phyloP scores from a whole-genome alignment of 495 filamentous ascomycete genomes.

The Glonium stellatum region DNA sequence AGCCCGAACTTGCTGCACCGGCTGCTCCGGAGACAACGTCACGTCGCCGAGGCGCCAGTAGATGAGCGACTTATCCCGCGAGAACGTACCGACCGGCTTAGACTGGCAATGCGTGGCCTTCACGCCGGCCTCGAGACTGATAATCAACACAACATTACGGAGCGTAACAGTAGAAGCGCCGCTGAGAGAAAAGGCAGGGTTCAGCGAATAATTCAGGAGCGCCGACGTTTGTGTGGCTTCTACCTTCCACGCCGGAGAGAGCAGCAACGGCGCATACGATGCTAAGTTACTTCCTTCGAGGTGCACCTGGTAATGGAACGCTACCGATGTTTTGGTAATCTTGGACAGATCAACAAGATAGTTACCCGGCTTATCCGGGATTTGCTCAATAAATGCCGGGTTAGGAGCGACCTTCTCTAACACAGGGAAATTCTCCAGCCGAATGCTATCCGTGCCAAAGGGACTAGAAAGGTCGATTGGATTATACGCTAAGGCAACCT shows the following conservation, averaged over 20 bases:
- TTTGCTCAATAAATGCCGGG: constrained; percentile 72
- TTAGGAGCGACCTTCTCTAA: constrained; percentile 95
- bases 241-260: constrained; percentile 76
- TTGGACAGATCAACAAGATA: constrained; percentile 67
- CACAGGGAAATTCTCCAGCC: constrained; percentile 82
- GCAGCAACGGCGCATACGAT: constrained; percentile 66
- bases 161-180: constrained; percentile 50
- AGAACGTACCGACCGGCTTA: constrained; percentile 70
- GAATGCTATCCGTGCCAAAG: constrained; percentile 60
- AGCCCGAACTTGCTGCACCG: constrained; percentile 64
- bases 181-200: constrained; percentile 54
- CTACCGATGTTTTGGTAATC: constrained; percentile 67
- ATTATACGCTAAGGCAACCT: constrained; percentile 85
- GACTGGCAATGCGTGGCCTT: constrained; percentile 56
- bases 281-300: constrained; percentile 55
- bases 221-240: constrained; percentile 76
- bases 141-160: constrained; percentile 73
- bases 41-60: constrained; percentile 87
- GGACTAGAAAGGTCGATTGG: constrained; percentile 42
- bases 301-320: constrained; percentile 94
- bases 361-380: constrained; percentile 66
- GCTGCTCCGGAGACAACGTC: constrained; percentile 47
- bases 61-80: constrained; percentile 78
- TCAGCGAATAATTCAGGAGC: constrained; percentile 78
- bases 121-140: constrained; percentile 62